Base-by-base conservation (phyloP, 2,329 filamentous ascomycete genomes). In the Phaeosphaeria sp. region DNA sequence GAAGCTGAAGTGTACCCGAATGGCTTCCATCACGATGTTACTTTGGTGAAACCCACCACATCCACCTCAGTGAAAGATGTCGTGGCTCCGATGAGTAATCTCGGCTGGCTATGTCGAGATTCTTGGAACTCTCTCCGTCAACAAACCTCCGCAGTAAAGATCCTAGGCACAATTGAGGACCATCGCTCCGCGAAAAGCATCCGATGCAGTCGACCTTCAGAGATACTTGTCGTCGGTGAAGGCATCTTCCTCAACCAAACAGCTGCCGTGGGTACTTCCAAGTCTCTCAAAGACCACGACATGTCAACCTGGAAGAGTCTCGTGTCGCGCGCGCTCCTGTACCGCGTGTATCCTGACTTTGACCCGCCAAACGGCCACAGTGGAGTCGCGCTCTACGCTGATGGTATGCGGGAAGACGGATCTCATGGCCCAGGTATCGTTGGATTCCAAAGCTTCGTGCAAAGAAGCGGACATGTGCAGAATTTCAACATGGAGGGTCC, bases 401-500 rank as follows among this genome's bases (percentile, higher is more conserved):
- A 68, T 25, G 64, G 66, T 0, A 36, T 44, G 6, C 56, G 62
- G 25, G 58, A 70, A 23, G 63, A 69, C 52, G 62, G 64, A 0
- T 63, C 55, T 4, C 20, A 54, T 7, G 64, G 65, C 6, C 56
- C 58, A 1, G 64, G 60, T n/a, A 50, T 68, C 9, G 58, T 65
- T 5, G 65, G 64, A 3, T 67, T 69, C 30, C 65, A 68, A 46
- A 64, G 59, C 43, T 69, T 69, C 43, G 65, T 65, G 4, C 67
- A 69, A 46, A 22, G 33, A 42, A 50, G 54, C 46, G 60, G 54
- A 6, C 60, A 60, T 25, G 52, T 60, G 20, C 65, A 68, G 25
- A 64, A 54, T n/a, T 69, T 60, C 44, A 49, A 63, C 3, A 62
- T 68, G 64, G 60, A 66, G 36, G 63, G 62, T 17, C 55, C 47